These are phyloP conservation scores for Amylostereum chailletii DNA, from an alignment of 1,284 basidiomycete species.

Conservation along the genomic window DNA sequence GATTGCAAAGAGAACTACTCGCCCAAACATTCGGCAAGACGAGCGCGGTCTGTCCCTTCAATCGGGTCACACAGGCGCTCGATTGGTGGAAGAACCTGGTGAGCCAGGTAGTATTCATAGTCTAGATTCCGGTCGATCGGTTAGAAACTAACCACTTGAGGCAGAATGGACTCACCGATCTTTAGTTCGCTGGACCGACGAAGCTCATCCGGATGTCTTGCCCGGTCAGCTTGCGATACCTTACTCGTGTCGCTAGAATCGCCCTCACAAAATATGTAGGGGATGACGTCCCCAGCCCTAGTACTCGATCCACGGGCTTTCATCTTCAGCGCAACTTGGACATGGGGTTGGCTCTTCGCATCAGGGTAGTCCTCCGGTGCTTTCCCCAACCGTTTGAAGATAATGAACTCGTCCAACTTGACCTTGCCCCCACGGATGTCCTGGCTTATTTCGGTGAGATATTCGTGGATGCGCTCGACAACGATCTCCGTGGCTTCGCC, in stretches of 20 bases:
- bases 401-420: conserved; percentile 88
- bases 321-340: conserved; percentile 92
- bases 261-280: conserved; percentile 89
- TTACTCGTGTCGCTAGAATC: conserved; percentile 70
- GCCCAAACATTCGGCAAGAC: conserved; percentile 94
- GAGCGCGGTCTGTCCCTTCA: conserved; percentile 87
- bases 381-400: conserved; percentile 93
- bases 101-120: conserved; percentile 86
- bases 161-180: conserved; percentile 48
- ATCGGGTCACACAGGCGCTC: conserved; percentile 95
- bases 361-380: conserved; percentile 96
- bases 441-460: conserved; percentile 68
- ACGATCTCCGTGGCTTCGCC: conserved; percentile 88
- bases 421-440: conserved; percentile 73
- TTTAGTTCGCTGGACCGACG: conserved; percentile 59
- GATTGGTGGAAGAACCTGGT: conserved; percentile 91
- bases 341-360: conserved; percentile 91
- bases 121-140: conserved; percentile 35
- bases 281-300: conserved; percentile 87
- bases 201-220: conserved; percentile 91
- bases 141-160: conserved; percentile 1
- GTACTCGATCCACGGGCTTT: conserved; percentile 79
- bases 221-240: conserved; percentile 81
- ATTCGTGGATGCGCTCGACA: conserved; percentile 90
- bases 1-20: conserved; percentile 15